phyloP scores from a whole-genome alignment of 352 stramenopile genomes.

The Halophytophthora batemanensis region DNA sequence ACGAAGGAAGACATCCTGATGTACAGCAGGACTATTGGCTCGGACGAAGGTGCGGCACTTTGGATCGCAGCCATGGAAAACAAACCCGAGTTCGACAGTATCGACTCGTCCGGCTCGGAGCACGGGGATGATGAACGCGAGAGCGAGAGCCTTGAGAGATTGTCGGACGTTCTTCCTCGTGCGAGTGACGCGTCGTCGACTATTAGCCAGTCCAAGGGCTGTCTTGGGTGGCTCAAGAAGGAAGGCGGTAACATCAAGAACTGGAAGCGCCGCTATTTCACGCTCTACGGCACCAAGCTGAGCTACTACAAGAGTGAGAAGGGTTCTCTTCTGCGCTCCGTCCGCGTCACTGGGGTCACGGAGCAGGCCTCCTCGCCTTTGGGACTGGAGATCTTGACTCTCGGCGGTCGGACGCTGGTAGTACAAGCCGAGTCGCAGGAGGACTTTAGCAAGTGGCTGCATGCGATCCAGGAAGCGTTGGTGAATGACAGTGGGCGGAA shows the following conservation, averaged over 20 bases:
- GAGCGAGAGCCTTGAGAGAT: not conserved
- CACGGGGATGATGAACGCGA: constrained; percentile 12
- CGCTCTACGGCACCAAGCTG: constrained; percentile 59
- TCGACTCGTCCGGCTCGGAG: constrained; percentile 18
- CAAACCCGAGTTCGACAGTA: constrained; percentile 24
- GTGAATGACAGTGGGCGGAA: constrained; percentile 8
- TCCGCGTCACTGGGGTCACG: constrained; percentile 35
- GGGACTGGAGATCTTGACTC: constrained; percentile 44
- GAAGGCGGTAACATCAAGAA: constrained; percentile 61
- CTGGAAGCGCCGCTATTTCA: constrained; percentile 79
- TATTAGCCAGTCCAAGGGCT: constrained; percentile 25
- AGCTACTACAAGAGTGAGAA: constrained; percentile 78
- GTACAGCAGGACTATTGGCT: constrained; percentile 25
- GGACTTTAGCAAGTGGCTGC: constrained; percentile 64
- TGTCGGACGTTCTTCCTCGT: constrained; percentile 6
- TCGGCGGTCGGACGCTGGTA: constrained; percentile 43
- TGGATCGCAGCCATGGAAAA: constrained; percentile 65
- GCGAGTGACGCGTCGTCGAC: constrained; percentile 22
- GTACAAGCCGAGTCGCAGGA: constrained; percentile 61
- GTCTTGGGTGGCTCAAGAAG: constrained; percentile 70
- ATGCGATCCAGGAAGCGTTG: constrained; percentile 32
- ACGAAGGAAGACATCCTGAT: constrained; percentile 26
- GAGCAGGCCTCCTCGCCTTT: constrained; percentile 33
- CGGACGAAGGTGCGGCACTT: constrained; percentile 31
- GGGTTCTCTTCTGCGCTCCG: constrained; percentile 45